These are phyloP conservation scores for Penicillium aurantiogriseum DNA, from an alignment of 2,329 filamentous ascomycete genomes.

Conservation along the genomic window DNA sequence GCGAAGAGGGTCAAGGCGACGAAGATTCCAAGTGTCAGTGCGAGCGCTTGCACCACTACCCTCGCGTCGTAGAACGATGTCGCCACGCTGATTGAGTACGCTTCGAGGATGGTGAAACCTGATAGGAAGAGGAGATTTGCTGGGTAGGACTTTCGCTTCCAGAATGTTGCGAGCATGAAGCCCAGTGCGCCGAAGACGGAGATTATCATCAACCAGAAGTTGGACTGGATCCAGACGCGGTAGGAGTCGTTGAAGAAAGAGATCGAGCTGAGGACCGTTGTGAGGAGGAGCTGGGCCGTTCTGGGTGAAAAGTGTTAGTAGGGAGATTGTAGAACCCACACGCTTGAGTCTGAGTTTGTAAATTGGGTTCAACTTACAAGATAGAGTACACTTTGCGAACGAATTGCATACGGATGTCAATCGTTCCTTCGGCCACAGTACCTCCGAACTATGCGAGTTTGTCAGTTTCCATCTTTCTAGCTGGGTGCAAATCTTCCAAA, in stretches of 20 bases:
- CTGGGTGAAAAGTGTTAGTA: slow-evolving; percentile 33
- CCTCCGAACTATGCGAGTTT: slow-evolving; percentile 69
- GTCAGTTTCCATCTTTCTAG: slow-evolving; percentile 11
- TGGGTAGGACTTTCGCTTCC: slow-evolving; percentile 94
- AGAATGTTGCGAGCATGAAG: slow-evolving; percentile 85
- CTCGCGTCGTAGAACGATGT: slow-evolving; percentile 82
- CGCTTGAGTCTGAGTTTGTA: background rate
- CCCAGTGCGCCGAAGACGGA: slow-evolving; percentile 81
- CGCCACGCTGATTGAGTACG: slow-evolving; percentile 88
- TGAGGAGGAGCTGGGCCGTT: slow-evolving; percentile 87
- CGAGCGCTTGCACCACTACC: slow-evolving; percentile 84
- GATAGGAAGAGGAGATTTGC: slow-evolving; percentile 90
- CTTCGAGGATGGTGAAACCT: slow-evolving; percentile 87
- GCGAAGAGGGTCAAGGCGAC: slow-evolving; percentile 73
- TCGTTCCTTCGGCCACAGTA: slow-evolving; percentile 85
- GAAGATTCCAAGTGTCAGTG: slow-evolving; percentile 73
- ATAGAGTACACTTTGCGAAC: slow-evolving; percentile 97
- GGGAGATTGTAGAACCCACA: no score
- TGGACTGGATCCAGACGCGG: slow-evolving; percentile 79
- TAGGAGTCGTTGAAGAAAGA: slow-evolving; percentile 82
- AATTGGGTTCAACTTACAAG: slow-evolving; percentile 53
- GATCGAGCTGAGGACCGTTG: slow-evolving; percentile 73
- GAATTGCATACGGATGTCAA: slow-evolving; percentile 96
- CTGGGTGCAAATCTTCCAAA: background rate
- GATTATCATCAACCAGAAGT: slow-evolving; percentile 80